Evolutionary conservation across 2,329 filamentous ascomycete species (phyloP).

Genomic region (Neonectria punicea): DNA sequence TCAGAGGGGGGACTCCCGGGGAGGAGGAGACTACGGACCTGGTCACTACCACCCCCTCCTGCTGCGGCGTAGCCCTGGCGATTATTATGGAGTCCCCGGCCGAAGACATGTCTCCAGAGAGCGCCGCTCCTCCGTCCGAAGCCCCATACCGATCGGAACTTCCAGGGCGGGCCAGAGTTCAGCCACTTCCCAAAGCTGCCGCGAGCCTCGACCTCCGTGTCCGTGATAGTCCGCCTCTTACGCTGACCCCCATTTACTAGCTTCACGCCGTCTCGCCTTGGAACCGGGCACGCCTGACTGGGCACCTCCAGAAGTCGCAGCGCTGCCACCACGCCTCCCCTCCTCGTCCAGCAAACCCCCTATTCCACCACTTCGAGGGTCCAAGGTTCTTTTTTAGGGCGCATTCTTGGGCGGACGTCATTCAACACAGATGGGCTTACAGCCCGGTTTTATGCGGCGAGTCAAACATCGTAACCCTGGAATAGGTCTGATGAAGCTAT

Average conservation of each 20-base stretch:
- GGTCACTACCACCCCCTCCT: conserved; percentile 17
- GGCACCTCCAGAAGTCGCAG: neutral
- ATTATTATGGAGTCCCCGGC: conserved; percentile 36
- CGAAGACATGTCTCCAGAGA: conserved; percentile 36
- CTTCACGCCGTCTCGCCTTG: conserved; percentile 18
- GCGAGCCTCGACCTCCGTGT: conserved; percentile 35
- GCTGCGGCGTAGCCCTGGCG: conserved; percentile 37
- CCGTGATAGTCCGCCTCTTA: conserved; percentile 28
- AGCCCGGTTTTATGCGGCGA: conserved; percentile 22
- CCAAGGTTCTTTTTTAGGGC: conserved; percentile 28
- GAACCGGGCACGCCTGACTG: conserved; percentile 20
- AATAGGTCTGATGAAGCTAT: conserved; percentile 24
- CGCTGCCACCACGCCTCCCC: conserved; percentile 30
- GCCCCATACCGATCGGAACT: conserved; percentile 44
- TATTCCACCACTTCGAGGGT: conserved; percentile 11
- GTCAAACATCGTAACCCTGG: conserved; percentile 22
- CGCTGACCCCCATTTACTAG: conserved; percentile 27
- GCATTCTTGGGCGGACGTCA: conserved; percentile 36
- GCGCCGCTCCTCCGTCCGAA: conserved; percentile 43
- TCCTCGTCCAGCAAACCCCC: conserved; percentile 20
- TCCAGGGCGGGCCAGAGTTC: conserved; percentile 42
- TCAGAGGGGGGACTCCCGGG: conserved; percentile 26
- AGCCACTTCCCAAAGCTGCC: conserved; percentile 38
- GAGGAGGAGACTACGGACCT: neutral
- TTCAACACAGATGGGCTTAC: conserved; percentile 30